phyloP scores from a whole-genome alignment of 2,329 filamentous ascomycete genomes.

The Sporothrix brasiliensis region DNA sequence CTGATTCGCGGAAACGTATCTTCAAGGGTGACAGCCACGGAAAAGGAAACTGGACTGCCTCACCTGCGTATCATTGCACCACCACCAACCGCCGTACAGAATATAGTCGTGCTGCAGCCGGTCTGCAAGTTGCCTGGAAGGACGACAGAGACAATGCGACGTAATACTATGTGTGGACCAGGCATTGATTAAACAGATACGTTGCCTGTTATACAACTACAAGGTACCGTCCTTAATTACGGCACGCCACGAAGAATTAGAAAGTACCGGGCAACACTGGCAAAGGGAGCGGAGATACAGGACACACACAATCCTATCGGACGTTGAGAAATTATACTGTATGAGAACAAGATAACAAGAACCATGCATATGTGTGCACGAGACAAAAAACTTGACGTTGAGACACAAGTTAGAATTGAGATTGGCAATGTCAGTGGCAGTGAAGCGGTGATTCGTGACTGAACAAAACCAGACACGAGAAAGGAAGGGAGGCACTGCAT shows the following conservation, averaged over 20 bases:
- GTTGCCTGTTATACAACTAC: no score
- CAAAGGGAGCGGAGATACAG: not conserved
- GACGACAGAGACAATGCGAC: not conserved
- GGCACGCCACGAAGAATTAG: not conserved
- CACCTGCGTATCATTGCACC: not conserved
- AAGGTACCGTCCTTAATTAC: not conserved
- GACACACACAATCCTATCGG: not conserved
- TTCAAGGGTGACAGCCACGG: not conserved
- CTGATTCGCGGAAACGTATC: not conserved
- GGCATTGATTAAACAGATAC: not conserved
- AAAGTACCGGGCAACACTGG: not conserved
- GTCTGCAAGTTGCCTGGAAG: not conserved
- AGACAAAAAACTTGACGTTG: not conserved
- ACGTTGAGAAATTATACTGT: not conserved
- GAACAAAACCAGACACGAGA: not conserved
- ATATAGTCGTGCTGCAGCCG: conserved; percentile 9
- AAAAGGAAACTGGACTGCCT: not conserved
- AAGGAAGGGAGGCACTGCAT: not conserved
- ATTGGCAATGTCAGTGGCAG: not conserved
- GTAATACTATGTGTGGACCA: not conserved
- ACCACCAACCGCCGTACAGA: not conserved
- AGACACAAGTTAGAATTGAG: no score
- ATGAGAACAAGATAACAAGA: conserved; percentile 23
- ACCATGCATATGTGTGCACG: not conserved
- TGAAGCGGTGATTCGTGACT: not conserved